Conservation (phyloP, 176 grass and related monocot species). For the Tuctoria greenei region DNA sequence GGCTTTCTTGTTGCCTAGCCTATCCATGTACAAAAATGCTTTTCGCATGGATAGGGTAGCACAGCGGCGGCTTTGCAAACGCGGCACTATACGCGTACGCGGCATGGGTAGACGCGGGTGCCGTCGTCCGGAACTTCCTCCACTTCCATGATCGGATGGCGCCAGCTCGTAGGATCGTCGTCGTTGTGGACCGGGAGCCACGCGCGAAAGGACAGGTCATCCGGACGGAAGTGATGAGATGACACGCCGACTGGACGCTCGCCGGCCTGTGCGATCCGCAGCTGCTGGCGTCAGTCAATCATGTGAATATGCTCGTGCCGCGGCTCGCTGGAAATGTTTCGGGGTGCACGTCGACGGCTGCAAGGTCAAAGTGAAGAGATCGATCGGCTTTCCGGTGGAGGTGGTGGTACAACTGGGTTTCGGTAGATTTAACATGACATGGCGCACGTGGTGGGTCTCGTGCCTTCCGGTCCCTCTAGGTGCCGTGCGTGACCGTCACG, state of each 20-base stretch:
- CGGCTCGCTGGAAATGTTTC: neutral
- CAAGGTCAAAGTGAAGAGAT: constrained; percentile 7
- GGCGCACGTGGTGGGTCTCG: constrained; percentile 8
- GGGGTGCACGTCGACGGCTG: neutral
- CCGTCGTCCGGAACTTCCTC: neutral
- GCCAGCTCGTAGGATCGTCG: neutral
- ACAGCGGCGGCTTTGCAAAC: neutral
- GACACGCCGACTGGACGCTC: neutral
- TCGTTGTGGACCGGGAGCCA: neutral
- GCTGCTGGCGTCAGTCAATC: constrained; percentile 3
- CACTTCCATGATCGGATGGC: neutral
- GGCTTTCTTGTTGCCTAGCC: neutral
- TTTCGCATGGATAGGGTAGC: neutral
- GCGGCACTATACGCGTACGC: neutral
- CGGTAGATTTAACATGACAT: constrained; percentile 5
- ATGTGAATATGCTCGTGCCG: neutral
- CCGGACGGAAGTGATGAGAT: neutral
- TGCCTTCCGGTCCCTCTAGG: neutral
- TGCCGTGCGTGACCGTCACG: neutral
- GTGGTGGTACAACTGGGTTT: neutral
- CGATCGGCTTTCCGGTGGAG: neutral
- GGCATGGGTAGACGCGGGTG: neutral
- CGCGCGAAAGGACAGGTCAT: neutral
- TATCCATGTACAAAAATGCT: constrained; percentile 4
- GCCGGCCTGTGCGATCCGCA: constrained; percentile 15